Percentiles rank a stretch among this genome's conserved stretches.
Evolutionary conservation across 345 rosid species (phyloP).

Genomic region (Eucalyptus pumila): DNA sequence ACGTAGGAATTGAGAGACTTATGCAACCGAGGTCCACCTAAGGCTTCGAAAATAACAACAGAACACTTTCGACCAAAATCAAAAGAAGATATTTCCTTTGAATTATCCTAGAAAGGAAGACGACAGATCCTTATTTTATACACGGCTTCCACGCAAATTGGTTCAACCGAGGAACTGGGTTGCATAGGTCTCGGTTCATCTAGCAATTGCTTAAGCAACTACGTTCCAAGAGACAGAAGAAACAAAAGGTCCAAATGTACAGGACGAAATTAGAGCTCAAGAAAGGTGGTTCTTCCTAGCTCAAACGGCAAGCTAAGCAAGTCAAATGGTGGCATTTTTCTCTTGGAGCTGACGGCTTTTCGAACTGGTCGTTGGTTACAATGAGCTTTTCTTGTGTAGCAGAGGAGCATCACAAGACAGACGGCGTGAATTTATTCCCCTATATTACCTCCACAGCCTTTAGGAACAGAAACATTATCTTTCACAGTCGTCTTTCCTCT

Average conservation of each 20-base stretch:
- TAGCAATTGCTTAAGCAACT: not conserved
- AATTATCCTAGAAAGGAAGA: not conserved
- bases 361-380: not conserved
- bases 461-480: not conserved
- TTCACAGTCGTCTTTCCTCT: not conserved
- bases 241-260: not conserved
- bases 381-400: slow-evolving; percentile 18
- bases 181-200: not conserved
- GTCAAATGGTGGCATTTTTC: not conserved
- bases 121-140: not conserved
- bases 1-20: not conserved
- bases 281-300: not conserved
- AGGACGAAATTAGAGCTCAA: not conserved
- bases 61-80: not conserved
- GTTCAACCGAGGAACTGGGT: not conserved
- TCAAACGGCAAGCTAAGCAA: not conserved
- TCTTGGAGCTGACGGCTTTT: not conserved
- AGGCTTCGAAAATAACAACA: not conserved
- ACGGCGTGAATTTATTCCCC: not conserved
- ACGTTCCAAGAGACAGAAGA: not conserved
- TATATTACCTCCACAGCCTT: not conserved
- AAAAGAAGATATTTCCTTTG: not conserved
- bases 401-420: not conserved
- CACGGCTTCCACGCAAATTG: not conserved
- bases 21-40: not conserved